Conservation (phyloP, 768 basidiomycete species). For the Chlorophyllum brunneum region DNA sequence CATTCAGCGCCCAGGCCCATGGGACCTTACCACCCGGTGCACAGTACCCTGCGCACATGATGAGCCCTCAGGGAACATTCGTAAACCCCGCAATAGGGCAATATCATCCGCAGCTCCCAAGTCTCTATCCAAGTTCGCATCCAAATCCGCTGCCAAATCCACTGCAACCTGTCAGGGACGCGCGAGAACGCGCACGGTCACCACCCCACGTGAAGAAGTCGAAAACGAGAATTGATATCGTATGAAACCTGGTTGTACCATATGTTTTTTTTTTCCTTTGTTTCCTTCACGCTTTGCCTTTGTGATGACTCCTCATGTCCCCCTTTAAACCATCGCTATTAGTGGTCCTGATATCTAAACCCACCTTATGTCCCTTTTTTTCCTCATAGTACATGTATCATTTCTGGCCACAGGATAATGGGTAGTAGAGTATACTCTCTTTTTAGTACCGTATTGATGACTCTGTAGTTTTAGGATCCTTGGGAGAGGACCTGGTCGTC, state of each 20-base stretch:
- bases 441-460: neutral
- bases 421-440: neutral
- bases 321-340: neutral
- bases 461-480: neutral
- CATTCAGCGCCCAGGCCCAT: neutral
- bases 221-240: slow-evolving; percentile 2
- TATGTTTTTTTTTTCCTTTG: neutral
- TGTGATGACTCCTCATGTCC: neutral
- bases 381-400: neutral
- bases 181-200: neutral
- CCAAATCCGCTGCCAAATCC: too few species aligned
- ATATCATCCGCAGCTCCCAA: neutral
- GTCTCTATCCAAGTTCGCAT: neutral
- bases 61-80: neutral
- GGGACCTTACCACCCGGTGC: slow-evolving; percentile 1
- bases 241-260: neutral
- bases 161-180: neutral
- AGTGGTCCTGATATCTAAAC: neutral
- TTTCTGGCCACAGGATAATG: neutral
- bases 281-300: neutral
- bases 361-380: neutral
- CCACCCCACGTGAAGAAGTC: slow-evolving; percentile 1
- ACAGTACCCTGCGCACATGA: slow-evolving; percentile 1
- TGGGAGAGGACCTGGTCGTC: neutral
- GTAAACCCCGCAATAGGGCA: neutral